phyloP scores from a whole-genome alignment of 768 basidiomycete species.

The Phaeolepiota aurea region DNA sequence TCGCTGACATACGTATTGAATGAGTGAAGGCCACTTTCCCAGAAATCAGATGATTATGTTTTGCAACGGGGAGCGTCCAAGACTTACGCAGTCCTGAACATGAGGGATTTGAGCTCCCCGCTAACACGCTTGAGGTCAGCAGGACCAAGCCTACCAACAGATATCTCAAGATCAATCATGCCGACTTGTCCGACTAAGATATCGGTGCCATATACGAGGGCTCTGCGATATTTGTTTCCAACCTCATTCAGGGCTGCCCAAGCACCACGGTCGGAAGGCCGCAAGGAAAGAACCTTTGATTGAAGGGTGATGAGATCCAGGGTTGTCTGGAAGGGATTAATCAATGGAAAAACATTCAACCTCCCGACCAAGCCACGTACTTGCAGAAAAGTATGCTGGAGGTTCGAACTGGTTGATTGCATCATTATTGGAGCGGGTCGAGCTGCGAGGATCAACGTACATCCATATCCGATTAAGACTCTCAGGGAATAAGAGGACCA shows the following conservation, averaged over 20 bases:
- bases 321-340: constrained; percentile 18
- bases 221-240: constrained; percentile 16
- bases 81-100: constrained; percentile 27
- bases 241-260: constrained; percentile 21
- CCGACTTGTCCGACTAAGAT: constrained; percentile 25
- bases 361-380: constrained; percentile 5
- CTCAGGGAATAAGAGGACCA: constrained; percentile 34
- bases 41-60: neutral
- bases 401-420: constrained; percentile 13
- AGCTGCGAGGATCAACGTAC: constrained; percentile 10
- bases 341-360: neutral
- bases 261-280: constrained; percentile 23
- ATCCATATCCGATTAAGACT: constrained; percentile 35
- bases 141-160: constrained; percentile 33
- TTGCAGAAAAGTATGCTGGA: constrained; percentile 20
- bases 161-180: constrained; percentile 31
- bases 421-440: neutral
- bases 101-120: constrained; percentile 27
- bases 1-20: constrained; percentile 30
- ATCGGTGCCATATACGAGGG: constrained; percentile 21
- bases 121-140: constrained; percentile 29
- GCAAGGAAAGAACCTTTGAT: constrained; percentile 18
- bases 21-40: constrained; percentile 27
- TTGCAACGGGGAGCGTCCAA: neutral
- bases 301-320: constrained; percentile 23